phyloP scores from a whole-genome alignment of 2,329 filamentous ascomycete genomes.

The Cytospora paraplurivora region DNA sequence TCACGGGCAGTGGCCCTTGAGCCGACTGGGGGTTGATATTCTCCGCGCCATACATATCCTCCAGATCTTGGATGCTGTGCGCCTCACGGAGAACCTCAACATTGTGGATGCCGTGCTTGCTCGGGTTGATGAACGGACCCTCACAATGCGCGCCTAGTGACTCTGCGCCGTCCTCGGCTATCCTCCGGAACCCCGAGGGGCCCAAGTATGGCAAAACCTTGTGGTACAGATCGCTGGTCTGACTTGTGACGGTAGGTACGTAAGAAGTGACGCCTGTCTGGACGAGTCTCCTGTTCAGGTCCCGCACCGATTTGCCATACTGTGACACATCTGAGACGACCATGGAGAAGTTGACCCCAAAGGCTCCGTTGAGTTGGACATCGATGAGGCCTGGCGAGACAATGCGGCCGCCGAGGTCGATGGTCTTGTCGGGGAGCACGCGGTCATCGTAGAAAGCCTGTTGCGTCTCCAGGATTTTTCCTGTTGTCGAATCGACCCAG shows the following conservation, averaged over 20 bases:
- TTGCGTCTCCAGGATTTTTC: conserved; percentile 77
- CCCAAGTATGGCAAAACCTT: conserved; percentile 76
- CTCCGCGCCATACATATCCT: conserved; percentile 69
- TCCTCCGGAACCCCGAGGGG: conserved; percentile 64
- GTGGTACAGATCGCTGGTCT: conserved; percentile 79
- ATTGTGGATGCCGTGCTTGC: conserved; percentile 87
- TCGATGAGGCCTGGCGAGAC: conserved; percentile 87
- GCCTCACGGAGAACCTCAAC: conserved; percentile 68
- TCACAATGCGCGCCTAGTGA: conserved; percentile 89
- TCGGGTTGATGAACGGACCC: conserved; percentile 81
- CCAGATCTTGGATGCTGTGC: conserved; percentile 65
- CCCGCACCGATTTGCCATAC: conserved; percentile 70
- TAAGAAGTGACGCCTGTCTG: conserved; percentile 83
- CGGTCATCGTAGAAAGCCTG: conserved; percentile 68
- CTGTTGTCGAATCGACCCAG: conserved; percentile 82
- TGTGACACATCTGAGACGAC: conserved; percentile 64
- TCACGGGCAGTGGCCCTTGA: conserved; percentile 55
- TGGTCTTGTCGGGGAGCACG: conserved; percentile 68
- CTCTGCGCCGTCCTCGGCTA: conserved; percentile 72
- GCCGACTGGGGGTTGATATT: conserved; percentile 57
- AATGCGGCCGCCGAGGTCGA: conserved; percentile 82
- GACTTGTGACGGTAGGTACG: conserved; percentile 79
- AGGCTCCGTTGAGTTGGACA: conserved; percentile 87
- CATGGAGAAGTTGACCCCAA: conserved; percentile 87
- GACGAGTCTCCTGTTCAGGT: conserved; percentile 69